A percentile compares a stretch with the other conserved stretches of the same genome.
Evolutionary conservation across 1,284 basidiomycete genomes (phyloP).

Genomic region (Tylopilus sp.): DNA sequence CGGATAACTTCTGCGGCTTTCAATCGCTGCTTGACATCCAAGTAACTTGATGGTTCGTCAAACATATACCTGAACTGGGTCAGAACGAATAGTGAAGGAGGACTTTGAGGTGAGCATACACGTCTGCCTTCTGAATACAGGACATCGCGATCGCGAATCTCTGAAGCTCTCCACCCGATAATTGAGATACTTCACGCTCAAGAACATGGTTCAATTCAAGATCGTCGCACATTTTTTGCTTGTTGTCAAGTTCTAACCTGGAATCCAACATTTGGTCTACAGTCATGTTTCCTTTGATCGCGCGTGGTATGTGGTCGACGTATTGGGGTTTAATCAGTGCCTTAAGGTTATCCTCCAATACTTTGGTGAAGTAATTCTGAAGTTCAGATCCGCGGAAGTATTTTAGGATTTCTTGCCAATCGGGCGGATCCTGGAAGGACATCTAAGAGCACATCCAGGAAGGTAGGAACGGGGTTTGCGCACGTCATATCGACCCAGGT

Average conservation of each 20-base stretch:
- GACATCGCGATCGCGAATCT: conserved; percentile 94
- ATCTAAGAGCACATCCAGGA: conserved; percentile 3
- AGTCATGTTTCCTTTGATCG: conserved; percentile 85
- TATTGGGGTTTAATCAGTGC: conserved; percentile 98
- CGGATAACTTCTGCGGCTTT: conserved; percentile 96
- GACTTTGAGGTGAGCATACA: conserved; percentile 47
- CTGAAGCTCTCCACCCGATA: conserved; percentile 95
- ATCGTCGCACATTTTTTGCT: conserved; percentile 73
- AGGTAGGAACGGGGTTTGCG: conserved; percentile 28
- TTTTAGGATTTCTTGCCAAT: conserved; percentile 96
- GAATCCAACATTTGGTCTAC: conserved; percentile 88
- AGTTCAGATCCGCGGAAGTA: conserved; percentile 96
- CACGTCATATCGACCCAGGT: conserved; percentile 85
- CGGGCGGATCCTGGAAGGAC: conserved; percentile 74
- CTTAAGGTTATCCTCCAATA: conserved; percentile 96
- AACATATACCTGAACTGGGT: conserved; percentile 76
- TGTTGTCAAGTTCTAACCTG: conserved; percentile 80
- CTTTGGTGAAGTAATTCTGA: conserved; percentile 98
- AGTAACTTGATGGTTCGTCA: conserved; percentile 94
- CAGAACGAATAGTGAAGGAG: neutral
- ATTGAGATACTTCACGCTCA: conserved; percentile 74
- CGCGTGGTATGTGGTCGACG: conserved; percentile 94
- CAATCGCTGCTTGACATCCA: conserved; percentile 92
- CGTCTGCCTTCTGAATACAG: conserved; percentile 87
- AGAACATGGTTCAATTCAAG: conserved; percentile 84